A percentile compares a stretch with the other conserved stretches of the same genome.
Evolutionary conservation across 108 stramenopile genomes (phyloP).

Genomic region (Nitzschia sp.): DNA sequence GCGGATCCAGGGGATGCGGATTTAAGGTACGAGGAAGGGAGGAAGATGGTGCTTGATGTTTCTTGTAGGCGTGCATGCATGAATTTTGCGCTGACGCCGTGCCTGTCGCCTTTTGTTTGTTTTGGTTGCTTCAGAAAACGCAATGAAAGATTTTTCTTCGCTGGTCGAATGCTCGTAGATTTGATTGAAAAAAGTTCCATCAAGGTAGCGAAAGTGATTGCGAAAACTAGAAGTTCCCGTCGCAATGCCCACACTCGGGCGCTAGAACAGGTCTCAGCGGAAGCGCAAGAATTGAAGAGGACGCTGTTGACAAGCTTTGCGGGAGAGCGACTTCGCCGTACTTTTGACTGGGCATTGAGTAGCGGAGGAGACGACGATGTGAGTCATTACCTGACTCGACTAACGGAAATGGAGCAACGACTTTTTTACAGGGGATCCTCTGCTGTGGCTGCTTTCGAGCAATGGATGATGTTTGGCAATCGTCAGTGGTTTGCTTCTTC

Average conservation of each 20-base stretch:
- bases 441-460: constrained; percentile 38
- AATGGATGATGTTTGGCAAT: constrained; percentile 55
- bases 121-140: constrained; percentile 64
- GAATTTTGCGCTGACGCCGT: no score
- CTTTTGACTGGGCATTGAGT: constrained; percentile 66
- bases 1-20: constrained; percentile 68
- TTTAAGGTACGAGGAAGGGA: constrained; percentile 50
- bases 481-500: constrained; percentile 16
- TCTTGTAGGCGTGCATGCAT: no score
- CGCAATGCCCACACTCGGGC: constrained; percentile 32
- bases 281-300: constrained; percentile 38
- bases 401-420: constrained; percentile 55
- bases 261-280: constrained; percentile 34
- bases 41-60: no score
- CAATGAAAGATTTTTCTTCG: constrained; percentile 63
- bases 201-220: constrained; percentile 41
- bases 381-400: constrained; percentile 30
- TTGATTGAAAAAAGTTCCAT: constrained; percentile 42
- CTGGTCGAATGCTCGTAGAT: constrained; percentile 51
- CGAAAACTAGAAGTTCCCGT: constrained; percentile 12
- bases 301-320: constrained; percentile 50
- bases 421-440: constrained; percentile 52
- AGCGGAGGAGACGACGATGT: constrained; percentile 63
- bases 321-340: constrained; percentile 56
- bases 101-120: neutral